A percentile compares a stretch with the other conserved stretches of the same genome.
phyloP scores from a whole-genome alignment of 2,329 filamentous ascomycete species.

The Penicillium olsonii region DNA sequence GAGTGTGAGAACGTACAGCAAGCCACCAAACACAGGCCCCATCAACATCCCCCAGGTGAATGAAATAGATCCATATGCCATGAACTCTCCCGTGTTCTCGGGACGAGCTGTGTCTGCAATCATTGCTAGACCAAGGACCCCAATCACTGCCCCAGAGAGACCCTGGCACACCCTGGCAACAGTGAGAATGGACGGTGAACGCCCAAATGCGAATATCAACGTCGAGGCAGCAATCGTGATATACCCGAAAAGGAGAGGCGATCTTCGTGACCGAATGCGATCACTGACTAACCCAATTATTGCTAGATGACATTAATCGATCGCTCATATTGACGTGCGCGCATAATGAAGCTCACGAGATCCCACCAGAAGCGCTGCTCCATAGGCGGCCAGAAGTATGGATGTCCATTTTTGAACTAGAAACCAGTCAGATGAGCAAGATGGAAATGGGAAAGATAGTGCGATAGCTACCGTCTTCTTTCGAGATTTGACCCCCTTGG shows the following conservation, averaged over 20 bases:
- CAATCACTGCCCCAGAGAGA: constrained; percentile 6
- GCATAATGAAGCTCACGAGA: constrained; percentile 6
- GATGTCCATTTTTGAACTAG: constrained; percentile 13
- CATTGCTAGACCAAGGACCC: constrained; percentile 8
- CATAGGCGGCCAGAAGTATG: constrained; percentile 7
- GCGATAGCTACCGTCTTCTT: not conserved
- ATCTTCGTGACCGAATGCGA: constrained; percentile 3
- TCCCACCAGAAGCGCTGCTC: constrained; percentile 3
- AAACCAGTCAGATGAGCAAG: not conserved
- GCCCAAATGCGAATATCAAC: constrained; percentile 1
- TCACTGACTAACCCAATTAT: constrained; percentile 5
- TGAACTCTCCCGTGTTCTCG: constrained; percentile 5
- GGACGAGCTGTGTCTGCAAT: constrained; percentile 6
- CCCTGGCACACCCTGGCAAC: constrained; percentile 7
- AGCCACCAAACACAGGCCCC: constrained; percentile 6
- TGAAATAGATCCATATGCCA: constrained; percentile 7
- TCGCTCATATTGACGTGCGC: not conserved
- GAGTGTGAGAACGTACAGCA: constrained; percentile 3
- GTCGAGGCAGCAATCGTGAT: constrained; percentile 9
- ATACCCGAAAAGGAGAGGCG: constrained; percentile 4
- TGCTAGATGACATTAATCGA: not conserved
- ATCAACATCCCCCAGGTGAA: constrained; percentile 9
- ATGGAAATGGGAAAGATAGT: not conserved
- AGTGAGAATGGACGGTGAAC: not conserved
- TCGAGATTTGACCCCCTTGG: not conserved